These are phyloP conservation scores for Kwoniella sp. DNA, from an alignment of 768 basidiomycete species.

Conservation along the genomic window DNA sequence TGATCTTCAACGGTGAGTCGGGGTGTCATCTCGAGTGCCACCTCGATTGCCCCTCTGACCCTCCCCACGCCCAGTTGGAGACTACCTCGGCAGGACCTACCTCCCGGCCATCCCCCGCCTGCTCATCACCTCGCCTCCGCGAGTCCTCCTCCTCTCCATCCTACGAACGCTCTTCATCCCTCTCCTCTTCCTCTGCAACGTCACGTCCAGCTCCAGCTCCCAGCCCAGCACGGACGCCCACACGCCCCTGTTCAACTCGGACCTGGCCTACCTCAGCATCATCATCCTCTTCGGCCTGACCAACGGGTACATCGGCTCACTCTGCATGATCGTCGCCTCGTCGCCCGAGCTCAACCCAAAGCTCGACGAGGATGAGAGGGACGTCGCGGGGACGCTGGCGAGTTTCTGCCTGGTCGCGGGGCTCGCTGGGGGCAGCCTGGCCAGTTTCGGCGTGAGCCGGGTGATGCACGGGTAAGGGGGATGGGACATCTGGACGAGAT, in stretches of 20 bases:
- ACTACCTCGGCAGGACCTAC: constrained; percentile 48
- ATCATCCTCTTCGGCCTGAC: constrained; percentile 69
- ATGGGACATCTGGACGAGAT: no score
- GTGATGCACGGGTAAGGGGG: no score
- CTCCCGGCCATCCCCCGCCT: constrained; percentile 50
- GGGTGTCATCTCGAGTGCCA: no score
- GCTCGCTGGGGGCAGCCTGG: constrained; percentile 67
- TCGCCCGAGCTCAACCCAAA: constrained; percentile 74
- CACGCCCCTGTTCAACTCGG: constrained; percentile 65
- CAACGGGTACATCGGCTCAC: constrained; percentile 73
- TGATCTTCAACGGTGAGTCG: constrained; percentile 48
- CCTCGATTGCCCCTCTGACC: not conserved
- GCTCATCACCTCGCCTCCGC: constrained; percentile 64
- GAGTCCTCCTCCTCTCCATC: constrained; percentile 62
- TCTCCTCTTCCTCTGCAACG: constrained; percentile 81
- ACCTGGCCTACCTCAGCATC: constrained; percentile 68
- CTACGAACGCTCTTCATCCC: constrained; percentile 77
- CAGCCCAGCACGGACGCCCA: constrained; percentile 50
- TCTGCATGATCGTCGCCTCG: constrained; percentile 77
- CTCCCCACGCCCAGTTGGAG: constrained; percentile 32
- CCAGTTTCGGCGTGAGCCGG: constrained; percentile 67
- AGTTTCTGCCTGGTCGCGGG: constrained; percentile 75
- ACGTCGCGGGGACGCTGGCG: constrained; percentile 75
- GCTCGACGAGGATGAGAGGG: constrained; percentile 70
- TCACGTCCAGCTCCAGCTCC: constrained; percentile 71